These are phyloP conservation scores for Wickerhamomyces rabaulensis DNA, from an alignment of 805 yeast genomes.

Conservation along the genomic window DNA sequence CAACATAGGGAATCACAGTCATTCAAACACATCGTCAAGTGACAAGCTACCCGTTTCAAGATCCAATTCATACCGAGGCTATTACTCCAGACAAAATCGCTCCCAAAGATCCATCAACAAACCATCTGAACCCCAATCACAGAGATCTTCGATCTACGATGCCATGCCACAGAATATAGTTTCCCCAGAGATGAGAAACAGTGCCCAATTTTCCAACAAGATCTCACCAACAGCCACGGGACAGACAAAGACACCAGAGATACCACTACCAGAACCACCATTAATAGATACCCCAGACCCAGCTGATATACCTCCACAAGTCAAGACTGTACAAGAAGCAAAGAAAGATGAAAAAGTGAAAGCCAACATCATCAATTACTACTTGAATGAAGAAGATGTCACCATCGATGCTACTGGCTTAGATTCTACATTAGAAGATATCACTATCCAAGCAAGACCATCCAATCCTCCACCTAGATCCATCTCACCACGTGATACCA, in stretches of 20 bases:
- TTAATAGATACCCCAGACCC: background rate
- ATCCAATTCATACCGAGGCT: conserved; percentile 1
- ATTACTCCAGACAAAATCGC: background rate
- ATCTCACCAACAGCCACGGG: background rate
- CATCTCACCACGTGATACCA: background rate
- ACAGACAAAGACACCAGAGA: conserved; percentile 1
- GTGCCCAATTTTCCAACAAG: background rate
- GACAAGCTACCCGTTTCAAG: background rate
- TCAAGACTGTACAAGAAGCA: background rate
- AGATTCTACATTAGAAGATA: background rate
- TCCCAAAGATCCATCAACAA: background rate
- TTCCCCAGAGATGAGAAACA: background rate
- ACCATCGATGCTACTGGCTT: background rate
- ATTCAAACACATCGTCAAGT: background rate
- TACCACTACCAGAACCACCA: conserved; percentile 14
- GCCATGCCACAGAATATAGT: background rate
- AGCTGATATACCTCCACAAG: background rate
- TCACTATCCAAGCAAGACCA: background rate
- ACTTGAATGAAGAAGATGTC: background rate
- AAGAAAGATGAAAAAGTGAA: background rate
- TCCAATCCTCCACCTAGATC: background rate
- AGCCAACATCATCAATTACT: background rate
- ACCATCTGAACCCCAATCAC: background rate
- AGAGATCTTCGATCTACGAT: background rate
- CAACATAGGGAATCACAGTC: background rate